Base-by-base conservation (phyloP, 768 basidiomycete genomes). In the Lentinula sp. region DNA sequence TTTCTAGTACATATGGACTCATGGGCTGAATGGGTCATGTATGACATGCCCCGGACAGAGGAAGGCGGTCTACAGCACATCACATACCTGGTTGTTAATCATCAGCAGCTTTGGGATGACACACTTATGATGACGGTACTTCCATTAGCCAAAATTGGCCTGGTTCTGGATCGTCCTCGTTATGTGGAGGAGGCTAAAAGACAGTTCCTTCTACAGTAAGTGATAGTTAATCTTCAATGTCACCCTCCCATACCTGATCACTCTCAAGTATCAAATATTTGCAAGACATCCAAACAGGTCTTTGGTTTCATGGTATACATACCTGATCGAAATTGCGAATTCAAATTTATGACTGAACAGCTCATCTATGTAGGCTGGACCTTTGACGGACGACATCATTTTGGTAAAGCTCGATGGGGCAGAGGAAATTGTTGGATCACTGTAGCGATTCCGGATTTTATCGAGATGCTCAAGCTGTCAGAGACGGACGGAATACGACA, bases 91-190 rank as follows among this genome's bases (percentile, higher is more conserved):
- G 70, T 68, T 23, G 69, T 71, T 46, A 76, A 82, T 66, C 54
- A 72, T 63, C 76, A 81, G 61, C 81, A 83, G 61, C 66, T 82
- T 6, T 82, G 82, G 82, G 81, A 84, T 66, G 83, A 85, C 67
- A 84, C 82, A 2, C 69, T 83, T 61, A 82, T 83, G 81, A 84
- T 84, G 81, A 73, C 75, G 28, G 81, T 84, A 13, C 71, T 84
- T n/a, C 82, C 83, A 9, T 70, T 85, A 37, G 71, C 82, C 9
- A 83, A 83, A 68, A 83, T 84, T 48, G 82, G 82, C 3, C 66
- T 83, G 37, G 74, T 83, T n/a, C 72, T 84, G n/a, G 71, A 76
- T 42, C 71, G 79, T 33, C 75, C 76, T 2, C 70, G 79, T 16
- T 84, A 85, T 65, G 69, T 84, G 45, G 79, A 83, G 63, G 83